Conservation (phyloP, 2,329 filamentous ascomycete genomes). For the Fusarium nelsonii region DNA sequence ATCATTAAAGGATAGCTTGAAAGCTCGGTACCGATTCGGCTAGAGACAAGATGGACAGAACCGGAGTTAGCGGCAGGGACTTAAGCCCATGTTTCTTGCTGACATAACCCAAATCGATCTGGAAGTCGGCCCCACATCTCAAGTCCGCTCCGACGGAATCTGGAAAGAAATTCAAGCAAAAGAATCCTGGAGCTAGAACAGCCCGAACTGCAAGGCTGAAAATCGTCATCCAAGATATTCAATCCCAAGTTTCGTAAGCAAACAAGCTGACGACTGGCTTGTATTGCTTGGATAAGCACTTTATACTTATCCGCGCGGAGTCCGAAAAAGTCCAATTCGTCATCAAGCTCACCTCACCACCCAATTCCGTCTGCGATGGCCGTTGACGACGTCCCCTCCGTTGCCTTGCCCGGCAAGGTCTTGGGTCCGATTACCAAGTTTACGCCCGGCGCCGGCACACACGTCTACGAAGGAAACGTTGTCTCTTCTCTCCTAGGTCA, state of each 20-base stretch:
- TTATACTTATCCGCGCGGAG: background rate
- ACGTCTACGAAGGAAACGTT: constrained; percentile 80
- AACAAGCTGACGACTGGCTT: constrained; percentile 22
- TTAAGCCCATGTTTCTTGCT: constrained; percentile 35
- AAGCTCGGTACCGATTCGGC: constrained; percentile 43
- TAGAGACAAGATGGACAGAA: constrained; percentile 3
- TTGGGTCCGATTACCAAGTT: constrained; percentile 77
- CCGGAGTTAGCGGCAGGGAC: constrained; percentile 49
- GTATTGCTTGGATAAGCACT: constrained; percentile 25
- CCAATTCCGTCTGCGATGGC: constrained; percentile 41
- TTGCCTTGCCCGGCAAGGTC: constrained; percentile 85
- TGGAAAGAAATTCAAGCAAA: constrained; percentile 31
- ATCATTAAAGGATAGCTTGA: constrained; percentile 8
- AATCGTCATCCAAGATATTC: constrained; percentile 26
- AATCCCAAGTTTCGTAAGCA: constrained; percentile 1
- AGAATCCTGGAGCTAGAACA: constrained; percentile 4
- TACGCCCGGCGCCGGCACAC: constrained; percentile 83
- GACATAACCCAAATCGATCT: constrained; percentile 31
- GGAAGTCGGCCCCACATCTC: constrained; percentile 32
- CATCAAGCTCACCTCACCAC: constrained; percentile 31
- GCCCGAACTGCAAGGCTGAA: constrained; percentile 31
- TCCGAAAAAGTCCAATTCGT: constrained; percentile 12
- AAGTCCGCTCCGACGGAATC: constrained; percentile 26
- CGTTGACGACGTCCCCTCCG: constrained; percentile 56
- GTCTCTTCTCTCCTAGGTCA: constrained; percentile 86